Evolutionary conservation across 192 early-diverging fungal genomes (phyloP), one percentile per base, ranked within the genome.

Genomic region (Podila minutissima): DNA sequence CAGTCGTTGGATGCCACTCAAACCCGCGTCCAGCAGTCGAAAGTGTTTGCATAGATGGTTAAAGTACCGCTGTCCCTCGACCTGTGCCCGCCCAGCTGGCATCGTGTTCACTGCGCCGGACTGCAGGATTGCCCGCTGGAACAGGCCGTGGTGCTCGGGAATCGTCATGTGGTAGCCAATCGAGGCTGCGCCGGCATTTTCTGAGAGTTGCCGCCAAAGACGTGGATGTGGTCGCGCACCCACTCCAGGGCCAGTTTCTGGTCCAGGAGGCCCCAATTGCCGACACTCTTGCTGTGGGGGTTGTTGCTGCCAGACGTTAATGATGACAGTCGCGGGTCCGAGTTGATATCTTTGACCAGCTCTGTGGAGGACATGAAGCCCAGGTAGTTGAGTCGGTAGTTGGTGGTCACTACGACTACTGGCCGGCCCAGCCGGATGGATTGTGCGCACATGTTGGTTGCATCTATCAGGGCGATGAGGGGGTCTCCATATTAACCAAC

Each of bases 201-300:
- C 51, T 68, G 72, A 3, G 89, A 85, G 66, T 91, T 83, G 19
- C 90, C 90, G 6, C 89, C 89, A 72, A 91, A 91, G 22, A 61
- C 74, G 1, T 31, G 31, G 41, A 90, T 87, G 62, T 91, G 84
- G 49, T 91, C 69, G 24, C 77, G 67, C 3, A 91, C 82, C 90
- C 90, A 91, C 29, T 83, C 50, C 0, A 91, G 58, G 0, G 88
- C 89, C 32, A 74, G 53, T 29, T 67, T 59, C 67, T 91, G 89
- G 73, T 91, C 90, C 24, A 84, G 68, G 12, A 91, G 51, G 19
- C 87, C 89, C 66, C 67, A 73, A 75, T 91, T 89, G 3, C 74
- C 69, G 15, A 79, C 69, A 22, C 69, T 59, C 12, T 67, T 32
- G 32, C 24, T 41, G 50, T 51, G n/a, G 49, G 7, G 35, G 35